These are phyloP conservation scores for Salvia splendens DNA, from an alignment of 257 asterid species.

Conservation along the genomic window DNA sequence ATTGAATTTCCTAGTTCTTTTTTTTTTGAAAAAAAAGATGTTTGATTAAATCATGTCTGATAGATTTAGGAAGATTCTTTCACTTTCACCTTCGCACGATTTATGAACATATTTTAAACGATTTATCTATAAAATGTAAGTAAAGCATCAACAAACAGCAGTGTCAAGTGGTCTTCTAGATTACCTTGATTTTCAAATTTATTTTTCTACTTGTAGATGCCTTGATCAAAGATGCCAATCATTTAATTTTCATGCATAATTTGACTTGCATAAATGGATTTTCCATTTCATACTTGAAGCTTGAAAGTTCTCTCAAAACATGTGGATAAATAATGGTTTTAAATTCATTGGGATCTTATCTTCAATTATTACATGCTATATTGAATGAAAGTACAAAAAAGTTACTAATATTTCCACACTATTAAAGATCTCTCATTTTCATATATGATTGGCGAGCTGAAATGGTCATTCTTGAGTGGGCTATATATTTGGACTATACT, in stretches of 20 bases:
- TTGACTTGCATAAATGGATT: neutral
- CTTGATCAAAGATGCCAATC: constrained; percentile 12
- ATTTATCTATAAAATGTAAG: neutral
- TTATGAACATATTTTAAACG: neutral
- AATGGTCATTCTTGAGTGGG: too few species aligned
- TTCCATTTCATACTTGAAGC: neutral
- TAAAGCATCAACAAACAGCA: neutral
- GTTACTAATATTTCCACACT: too few species aligned
- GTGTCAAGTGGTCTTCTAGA: constrained; percentile 10
- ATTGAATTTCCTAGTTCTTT: too few species aligned
- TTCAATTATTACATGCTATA: neutral
- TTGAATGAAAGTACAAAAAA: too few species aligned
- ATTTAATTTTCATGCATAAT: neutral
- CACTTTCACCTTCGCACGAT: neutral
- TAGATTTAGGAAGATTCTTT: too few species aligned
- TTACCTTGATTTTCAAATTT: too few species aligned
- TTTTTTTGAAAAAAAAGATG: too few species aligned
- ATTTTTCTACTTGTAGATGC: constrained; percentile 11
- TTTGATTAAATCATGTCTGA: too few species aligned
- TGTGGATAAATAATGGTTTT: neutral
- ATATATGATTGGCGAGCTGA: too few species aligned
- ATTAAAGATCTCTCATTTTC: too few species aligned
- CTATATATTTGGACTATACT: too few species aligned
- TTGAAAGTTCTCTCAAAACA: neutral
- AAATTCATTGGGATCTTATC: neutral